Percentiles rank a stretch among this genome's conserved stretches.
These are phyloP conservation scores for Chlorella variabilis DNA, from an alignment of 163 green algal genomes.

Conservation along the genomic window DNA sequence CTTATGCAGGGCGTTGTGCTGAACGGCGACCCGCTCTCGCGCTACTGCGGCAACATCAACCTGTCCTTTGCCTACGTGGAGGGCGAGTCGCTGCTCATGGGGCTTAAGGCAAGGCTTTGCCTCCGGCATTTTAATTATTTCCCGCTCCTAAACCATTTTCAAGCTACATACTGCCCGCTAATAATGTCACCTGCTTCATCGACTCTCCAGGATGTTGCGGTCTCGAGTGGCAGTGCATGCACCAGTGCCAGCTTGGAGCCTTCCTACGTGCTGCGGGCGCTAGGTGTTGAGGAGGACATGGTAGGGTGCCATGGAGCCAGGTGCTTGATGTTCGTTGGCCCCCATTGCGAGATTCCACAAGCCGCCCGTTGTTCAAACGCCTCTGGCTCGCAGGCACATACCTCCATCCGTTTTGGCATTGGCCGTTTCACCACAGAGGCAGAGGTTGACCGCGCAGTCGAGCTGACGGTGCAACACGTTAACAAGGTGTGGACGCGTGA, in stretches of 20 bases:
- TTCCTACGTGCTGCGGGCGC: constrained; percentile 95
- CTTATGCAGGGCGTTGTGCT: constrained; percentile 78
- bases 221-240: constrained; percentile 94
- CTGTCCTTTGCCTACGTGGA: constrained; percentile 98
- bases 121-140: not conserved
- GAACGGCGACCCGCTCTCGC: constrained; percentile 82
- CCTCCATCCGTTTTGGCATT: constrained; percentile 37
- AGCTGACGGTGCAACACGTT: constrained; percentile 88
- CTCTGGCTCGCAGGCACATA: constrained; percentile 10
- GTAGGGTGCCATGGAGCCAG: constrained; percentile 44
- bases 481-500: constrained; percentile 63
- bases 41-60: constrained; percentile 98
- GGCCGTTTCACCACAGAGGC: constrained; percentile 91
- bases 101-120: constrained; percentile 85
- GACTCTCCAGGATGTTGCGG: constrained; percentile 84
- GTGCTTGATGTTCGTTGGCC: no score
- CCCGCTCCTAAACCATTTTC: not conserved
- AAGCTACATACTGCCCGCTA: no score
- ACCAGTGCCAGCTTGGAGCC: constrained; percentile 96
- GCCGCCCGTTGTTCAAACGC: no score
- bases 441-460: constrained; percentile 89
- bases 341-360: no score
- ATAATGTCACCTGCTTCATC: not conserved
- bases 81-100: constrained; percentile 97
- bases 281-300: constrained; percentile 99